Base-by-base conservation (phyloP, 1,284 basidiomycete genomes). In the Gomphus bonarii region DNA sequence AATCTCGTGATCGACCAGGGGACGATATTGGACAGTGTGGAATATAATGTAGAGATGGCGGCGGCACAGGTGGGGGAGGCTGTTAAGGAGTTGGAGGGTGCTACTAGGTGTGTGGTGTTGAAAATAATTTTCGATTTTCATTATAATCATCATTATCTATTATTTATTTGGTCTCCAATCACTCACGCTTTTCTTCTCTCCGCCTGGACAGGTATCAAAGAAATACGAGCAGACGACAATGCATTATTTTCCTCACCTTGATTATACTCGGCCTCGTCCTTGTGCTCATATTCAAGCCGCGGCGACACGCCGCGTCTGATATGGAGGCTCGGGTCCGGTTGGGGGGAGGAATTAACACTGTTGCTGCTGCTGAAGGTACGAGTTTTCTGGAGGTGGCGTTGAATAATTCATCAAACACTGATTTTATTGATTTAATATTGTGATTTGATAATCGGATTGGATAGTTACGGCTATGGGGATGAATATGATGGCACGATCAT, bases 1-100 rank as follows among this genome's bases (percentile, higher is more conserved):
- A 81, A 79, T 42, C 80, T 99, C 60, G 93, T 99, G 57, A 97
- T 99, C 62, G 97, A 99, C 70, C 97, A 99, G 68, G 97, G 97
- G 11, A 97, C 95, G 9, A 80, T 99, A 55, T 77, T 99, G 58
- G 97, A 99, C 70, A 90, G 91, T 43, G 84, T 99, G 58, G 97
- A 99, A 71, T 99, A 93, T 72, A 99, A 99, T 68, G 91, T 99
- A 57, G 93, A 98, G 68, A 85, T 90, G 69, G 93, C 95, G 20
- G 84, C 86, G 7, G 80, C 80, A 22, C 81, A 93, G 58, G 79
- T 97, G 68, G 70, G 84, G 57, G 89, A 89, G 40, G 92, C 95
- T 3, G 93, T 90, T 25, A 80, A 82, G 64, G 93, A 98, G 64
- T 76, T 99, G 46, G 75, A 86, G 56, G 75, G 82, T 4, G 97